A percentile compares a stretch with the other conserved stretches of the same genome.
Conservation (phyloP, 768 basidiomycete genomes). For the Trichaptum fuscoviolaceum region DNA sequence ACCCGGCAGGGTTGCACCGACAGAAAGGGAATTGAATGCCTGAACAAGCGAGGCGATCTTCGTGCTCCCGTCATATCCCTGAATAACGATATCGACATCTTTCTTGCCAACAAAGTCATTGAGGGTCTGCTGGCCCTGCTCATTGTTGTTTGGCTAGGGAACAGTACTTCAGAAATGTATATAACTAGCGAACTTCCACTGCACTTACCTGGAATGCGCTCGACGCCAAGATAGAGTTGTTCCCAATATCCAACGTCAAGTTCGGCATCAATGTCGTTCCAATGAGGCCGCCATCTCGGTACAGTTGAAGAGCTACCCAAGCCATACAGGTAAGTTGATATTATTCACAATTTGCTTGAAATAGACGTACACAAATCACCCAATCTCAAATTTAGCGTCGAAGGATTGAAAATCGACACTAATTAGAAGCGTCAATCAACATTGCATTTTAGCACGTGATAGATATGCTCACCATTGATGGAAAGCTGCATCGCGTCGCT, state of each 20-base stretch:
- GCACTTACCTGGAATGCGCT: constrained; percentile 44
- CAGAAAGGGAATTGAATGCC: constrained; percentile 56
- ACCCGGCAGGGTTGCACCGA: constrained; percentile 55
- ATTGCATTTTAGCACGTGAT: background rate
- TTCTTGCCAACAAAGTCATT: constrained; percentile 62
- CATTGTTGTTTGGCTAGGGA: constrained; percentile 51
- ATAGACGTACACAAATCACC: constrained; percentile 55
- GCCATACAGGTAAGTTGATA: background rate
- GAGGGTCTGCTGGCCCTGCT: constrained; percentile 56
- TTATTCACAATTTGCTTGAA: background rate
- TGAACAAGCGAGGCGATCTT: constrained; percentile 48
- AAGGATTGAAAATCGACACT: constrained; percentile 66
- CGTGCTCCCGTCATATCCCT: constrained; percentile 58
- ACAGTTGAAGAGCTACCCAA: constrained; percentile 47
- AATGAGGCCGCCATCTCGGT: constrained; percentile 43
- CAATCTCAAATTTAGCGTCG: constrained; percentile 52
- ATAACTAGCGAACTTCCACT: background rate
- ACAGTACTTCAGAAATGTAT: constrained; percentile 10
- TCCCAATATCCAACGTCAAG: constrained; percentile 52
- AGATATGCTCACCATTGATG: constrained; percentile 43
- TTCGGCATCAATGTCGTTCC: constrained; percentile 62
- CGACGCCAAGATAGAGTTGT: constrained; percentile 47
- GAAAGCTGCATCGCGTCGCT: constrained; percentile 50
- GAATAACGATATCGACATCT: constrained; percentile 55
- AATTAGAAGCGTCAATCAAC: constrained; percentile 3